Base-by-base conservation (phyloP, 495 filamentous ascomycete species). In the Hypoxylon fragiforme region DNA sequence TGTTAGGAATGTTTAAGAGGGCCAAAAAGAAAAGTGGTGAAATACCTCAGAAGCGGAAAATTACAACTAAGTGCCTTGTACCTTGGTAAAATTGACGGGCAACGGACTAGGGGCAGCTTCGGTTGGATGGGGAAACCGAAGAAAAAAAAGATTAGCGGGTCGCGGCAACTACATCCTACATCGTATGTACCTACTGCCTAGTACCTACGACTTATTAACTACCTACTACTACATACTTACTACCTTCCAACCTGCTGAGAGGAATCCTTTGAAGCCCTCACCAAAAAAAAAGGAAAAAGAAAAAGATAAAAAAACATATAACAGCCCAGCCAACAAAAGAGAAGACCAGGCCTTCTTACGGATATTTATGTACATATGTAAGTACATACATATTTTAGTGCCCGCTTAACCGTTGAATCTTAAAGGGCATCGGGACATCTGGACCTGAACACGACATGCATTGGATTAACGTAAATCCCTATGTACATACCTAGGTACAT, bases 21-120 rank as follows among this genome's bases (percentile, higher is more conserved):
- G 63, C 61, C 64, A 44, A 62, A 59, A 67, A 65, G 58, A 66
- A 71, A 65, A 51, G 65, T 57, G 47, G 53, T 62, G 58, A 62
- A 62, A 62, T 62, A 52, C 58, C 58, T 62, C 58, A 57, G 45
- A 26, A 44, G 50, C 16, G 28, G 55, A 62, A 52, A 47, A 61
- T 21, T 54, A 55, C 30, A 15, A 38, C 43, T 62, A n/a, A n/a
- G n/a, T n/a, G n/a, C n/a, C n/a, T n/a, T n/a, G n/a, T 56, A 57
- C 58, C 58, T 47, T 44, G 58, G 58, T 62, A 57, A 57, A 62
- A 52, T 49, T 49, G 43, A 56, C 31, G 24, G 48, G 30, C 21
- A 42, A 52, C 47, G 52, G 57, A 52, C 51, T 57, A 56, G 58
- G 58, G 58, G 38, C 58, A 50, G 52, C 44, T 51, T 62, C 58